These are phyloP conservation scores for Fusarium beomiforme DNA, from an alignment of 2,329 filamentous ascomycete genomes.

Conservation along the genomic window DNA sequence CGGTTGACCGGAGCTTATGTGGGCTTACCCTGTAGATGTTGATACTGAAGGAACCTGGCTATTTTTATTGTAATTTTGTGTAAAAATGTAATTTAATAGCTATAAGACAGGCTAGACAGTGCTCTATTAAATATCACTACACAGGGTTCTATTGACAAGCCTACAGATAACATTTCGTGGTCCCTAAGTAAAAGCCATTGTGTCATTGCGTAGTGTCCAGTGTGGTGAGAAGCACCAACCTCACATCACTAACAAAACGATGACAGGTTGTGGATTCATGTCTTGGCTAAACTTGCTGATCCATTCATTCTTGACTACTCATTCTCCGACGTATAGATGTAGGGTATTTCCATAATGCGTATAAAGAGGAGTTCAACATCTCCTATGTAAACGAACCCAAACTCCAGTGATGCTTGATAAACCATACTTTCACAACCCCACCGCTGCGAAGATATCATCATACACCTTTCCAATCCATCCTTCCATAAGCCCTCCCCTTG, in stretches of 20 bases:
- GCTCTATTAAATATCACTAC: no score
- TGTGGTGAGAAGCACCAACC: not conserved
- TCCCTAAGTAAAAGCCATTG: no score
- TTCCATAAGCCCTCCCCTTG: slow-evolving; percentile 71
- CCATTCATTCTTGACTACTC: not conserved
- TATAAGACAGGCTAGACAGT: no score
- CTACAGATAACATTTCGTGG: not conserved
- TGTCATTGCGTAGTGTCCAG: rapidly evolving
- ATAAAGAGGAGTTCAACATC: slow-evolving; percentile 24
- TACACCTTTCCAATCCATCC: slow-evolving; percentile 87
- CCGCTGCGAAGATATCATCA: slow-evolving; percentile 67
- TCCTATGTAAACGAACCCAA: slow-evolving; percentile 33
- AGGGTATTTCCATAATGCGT: slow-evolving; percentile 41
- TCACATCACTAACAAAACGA: not conserved
- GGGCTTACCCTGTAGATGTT: slow-evolving; percentile 33
- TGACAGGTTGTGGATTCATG: no score
- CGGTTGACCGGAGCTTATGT: slow-evolving; percentile 8
- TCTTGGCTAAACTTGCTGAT: not conserved
- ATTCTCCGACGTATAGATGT: slow-evolving; percentile 10
- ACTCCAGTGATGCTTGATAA: slow-evolving; percentile 35
- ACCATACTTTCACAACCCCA: slow-evolving; percentile 42
- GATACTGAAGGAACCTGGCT: not conserved
- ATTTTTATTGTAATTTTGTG: no score
- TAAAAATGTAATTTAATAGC: no score
- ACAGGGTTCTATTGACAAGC: no score